These are phyloP conservation scores for Trichoderma semiorbis DNA, from an alignment of 2,329 filamentous ascomycete species.

Conservation along the genomic window DNA sequence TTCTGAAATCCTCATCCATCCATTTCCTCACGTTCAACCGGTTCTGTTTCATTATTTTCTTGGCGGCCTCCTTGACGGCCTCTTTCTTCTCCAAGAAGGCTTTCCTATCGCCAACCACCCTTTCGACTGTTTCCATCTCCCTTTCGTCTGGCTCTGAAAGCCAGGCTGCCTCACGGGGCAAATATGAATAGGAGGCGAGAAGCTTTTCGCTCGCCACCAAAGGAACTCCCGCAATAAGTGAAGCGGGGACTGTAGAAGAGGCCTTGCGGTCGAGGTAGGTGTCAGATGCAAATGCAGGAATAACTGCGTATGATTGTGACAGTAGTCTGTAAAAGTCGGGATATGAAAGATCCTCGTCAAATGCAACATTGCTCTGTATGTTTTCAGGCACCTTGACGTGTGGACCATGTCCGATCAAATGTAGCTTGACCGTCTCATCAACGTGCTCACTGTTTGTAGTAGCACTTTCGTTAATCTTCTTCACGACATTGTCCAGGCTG, in stretches of 20 bases:
- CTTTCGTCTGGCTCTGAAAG: not conserved
- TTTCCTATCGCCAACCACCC: not conserved
- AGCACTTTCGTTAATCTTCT: not conserved
- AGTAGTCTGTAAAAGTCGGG: conserved; percentile 10
- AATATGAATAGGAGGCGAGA: conserved; percentile 6
- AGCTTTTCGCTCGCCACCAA: conserved; percentile 2
- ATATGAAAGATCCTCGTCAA: conserved; percentile 12
- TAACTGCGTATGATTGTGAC: conserved; percentile 10
- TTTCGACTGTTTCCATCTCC: conserved; percentile 10
- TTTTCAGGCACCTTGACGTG: conserved; percentile 1
- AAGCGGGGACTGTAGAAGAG: conserved; percentile 10
- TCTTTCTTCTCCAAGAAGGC: not conserved
- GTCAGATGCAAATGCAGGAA: conserved; percentile 12
- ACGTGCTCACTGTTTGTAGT: not conserved
- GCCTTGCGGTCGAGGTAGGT: conserved; percentile 13
- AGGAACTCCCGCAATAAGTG: conserved; percentile 9
- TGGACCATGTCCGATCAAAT: conserved; percentile 4
- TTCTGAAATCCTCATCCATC: conserved; percentile 13
- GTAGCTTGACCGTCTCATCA: not conserved
- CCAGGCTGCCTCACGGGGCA: conserved; percentile 6
- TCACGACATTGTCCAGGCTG: conserved; percentile 5
- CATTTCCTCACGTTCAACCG: conserved; percentile 10
- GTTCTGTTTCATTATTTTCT: conserved; percentile 11
- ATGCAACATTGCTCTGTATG: not conserved
- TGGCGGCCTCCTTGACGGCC: not conserved